Base-by-base conservation (phyloP, 495 filamentous ascomycete genomes). In the Penicillium mononematosum region DNA sequence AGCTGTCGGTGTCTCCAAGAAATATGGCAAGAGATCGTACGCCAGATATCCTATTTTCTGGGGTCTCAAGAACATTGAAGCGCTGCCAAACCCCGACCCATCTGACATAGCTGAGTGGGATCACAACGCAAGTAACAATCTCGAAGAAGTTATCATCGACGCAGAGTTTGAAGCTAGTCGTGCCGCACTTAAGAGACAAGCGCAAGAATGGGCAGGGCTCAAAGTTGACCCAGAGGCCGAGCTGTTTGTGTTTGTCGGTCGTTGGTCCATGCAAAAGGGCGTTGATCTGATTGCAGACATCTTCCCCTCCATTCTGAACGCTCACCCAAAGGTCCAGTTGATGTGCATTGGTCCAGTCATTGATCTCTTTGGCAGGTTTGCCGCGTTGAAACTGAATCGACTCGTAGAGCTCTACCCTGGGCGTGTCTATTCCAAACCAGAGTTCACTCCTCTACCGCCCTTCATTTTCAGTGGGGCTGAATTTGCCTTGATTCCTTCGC, bases 401-500 rank as follows among this genome's bases (percentile, higher is more conserved):
- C 80, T 90, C 66, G 88, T 89, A 85, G 73, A 85, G 45, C 68
- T 84, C 38, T 90, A 90, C 58, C 87, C 88, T 11, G 83, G 83
- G 29, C 73, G 88, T 16, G 88, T 91, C 4, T 91, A 76, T 70
- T 89, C 85, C 22, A 88, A 85, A 74, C 88, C 88, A 14, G 85
- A 90, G 69, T 90, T 91, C 71, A 90, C 87, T n/a, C 80, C 83
- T 5, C 79, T 91, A 4, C 88, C 87, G 8, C 85, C 88, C 1
- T 91, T 81, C 68, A 88, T 91, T 62, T 91, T 90, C 74, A 87
- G 81, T 59, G 88, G 88, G 31, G 87, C 88, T 16, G 88, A 91
- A 57, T 91, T 91, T 57, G 87, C 88, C n/a, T 76, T 91, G 29
- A 91, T 91, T 58, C 88, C 88, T 10, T 89, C 86, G 24, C 83